phyloP scores from a whole-genome alignment of 2,329 filamentous ascomycete species.

The Nothophoma quercina region DNA sequence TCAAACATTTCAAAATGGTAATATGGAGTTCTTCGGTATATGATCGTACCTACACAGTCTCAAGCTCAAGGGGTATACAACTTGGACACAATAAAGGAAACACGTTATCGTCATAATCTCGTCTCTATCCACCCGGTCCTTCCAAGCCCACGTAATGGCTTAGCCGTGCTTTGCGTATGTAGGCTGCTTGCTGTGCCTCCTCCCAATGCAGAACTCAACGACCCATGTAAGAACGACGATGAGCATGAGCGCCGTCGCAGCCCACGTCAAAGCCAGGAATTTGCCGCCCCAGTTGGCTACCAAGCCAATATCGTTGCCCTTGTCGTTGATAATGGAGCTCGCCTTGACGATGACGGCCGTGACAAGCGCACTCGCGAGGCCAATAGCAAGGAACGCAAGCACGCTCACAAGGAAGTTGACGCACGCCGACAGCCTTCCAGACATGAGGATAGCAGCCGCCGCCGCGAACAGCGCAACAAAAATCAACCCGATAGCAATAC shows the following conservation, averaged over 20 bases:
- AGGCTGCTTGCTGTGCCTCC: conserved; percentile 22
- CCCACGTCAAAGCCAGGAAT: conserved; percentile 68
- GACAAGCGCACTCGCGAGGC: conserved; percentile 77
- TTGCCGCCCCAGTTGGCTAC: conserved; percentile 59
- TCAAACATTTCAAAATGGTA: too few species aligned
- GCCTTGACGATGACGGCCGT: conserved; percentile 68
- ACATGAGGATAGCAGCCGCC: conserved; percentile 54
- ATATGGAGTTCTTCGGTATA: too few species aligned
- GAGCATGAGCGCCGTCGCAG: conserved; percentile 58
- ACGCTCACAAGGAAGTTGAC: conserved; percentile 59
- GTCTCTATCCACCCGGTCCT: background rate
- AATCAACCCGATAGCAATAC: conserved; percentile 62
- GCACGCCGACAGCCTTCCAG: conserved; percentile 56
- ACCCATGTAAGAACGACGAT: conserved; percentile 41
- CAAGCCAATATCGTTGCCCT: conserved; percentile 60
- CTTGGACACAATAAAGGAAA: conserved; percentile 11
- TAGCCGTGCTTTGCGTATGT: conserved; percentile 33
- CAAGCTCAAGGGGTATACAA: conserved; percentile 17
- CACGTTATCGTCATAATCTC: background rate
- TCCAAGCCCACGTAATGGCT: background rate
- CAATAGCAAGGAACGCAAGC: conserved; percentile 66
- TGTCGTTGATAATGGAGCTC: conserved; percentile 60
- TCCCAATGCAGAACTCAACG: conserved; percentile 40
- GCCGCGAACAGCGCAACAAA: conserved; percentile 59
- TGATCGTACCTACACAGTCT: conserved; percentile 7